A percentile compares a stretch with the other conserved stretches of the same genome.
These are phyloP conservation scores for Cladosporium cucumerinum DNA, from an alignment of 2,329 filamentous ascomycete genomes.

Conservation along the genomic window DNA sequence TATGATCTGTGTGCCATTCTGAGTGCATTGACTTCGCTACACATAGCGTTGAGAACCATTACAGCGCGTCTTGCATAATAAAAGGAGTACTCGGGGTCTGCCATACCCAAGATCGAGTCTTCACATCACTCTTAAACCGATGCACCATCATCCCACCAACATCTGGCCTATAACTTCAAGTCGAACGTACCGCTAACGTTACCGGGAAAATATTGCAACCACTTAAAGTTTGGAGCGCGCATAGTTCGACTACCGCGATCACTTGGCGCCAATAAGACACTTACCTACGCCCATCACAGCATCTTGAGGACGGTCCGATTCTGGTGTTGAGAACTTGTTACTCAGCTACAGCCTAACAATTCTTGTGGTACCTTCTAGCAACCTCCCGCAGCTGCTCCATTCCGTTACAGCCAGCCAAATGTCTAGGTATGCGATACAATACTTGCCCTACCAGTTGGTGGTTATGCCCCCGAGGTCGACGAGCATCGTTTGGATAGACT, in stretches of 20 bases:
- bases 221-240: neutral
- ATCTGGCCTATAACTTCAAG: neutral
- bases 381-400: neutral
- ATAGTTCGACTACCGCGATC: neutral
- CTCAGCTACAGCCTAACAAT: neutral
- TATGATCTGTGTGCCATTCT: neutral
- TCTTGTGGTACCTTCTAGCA: neutral
- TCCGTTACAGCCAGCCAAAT: neutral
- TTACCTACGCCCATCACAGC: neutral
- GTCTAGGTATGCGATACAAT: neutral
- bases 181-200: neutral
- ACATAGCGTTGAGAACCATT: neutral
- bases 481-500: neutral
- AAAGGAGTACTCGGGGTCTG: neutral
- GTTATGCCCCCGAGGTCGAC: neutral
- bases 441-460: neutral
- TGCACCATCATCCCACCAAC: neutral
- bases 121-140: neutral
- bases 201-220: neutral
- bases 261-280: neutral
- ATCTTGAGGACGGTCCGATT: neutral
- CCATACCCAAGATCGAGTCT: neutral
- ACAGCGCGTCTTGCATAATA: neutral
- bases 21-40: neutral
- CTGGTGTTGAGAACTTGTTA: neutral